phyloP scores from a whole-genome alignment of 2,329 filamentous ascomycete species.

The Epichloe elymi region DNA sequence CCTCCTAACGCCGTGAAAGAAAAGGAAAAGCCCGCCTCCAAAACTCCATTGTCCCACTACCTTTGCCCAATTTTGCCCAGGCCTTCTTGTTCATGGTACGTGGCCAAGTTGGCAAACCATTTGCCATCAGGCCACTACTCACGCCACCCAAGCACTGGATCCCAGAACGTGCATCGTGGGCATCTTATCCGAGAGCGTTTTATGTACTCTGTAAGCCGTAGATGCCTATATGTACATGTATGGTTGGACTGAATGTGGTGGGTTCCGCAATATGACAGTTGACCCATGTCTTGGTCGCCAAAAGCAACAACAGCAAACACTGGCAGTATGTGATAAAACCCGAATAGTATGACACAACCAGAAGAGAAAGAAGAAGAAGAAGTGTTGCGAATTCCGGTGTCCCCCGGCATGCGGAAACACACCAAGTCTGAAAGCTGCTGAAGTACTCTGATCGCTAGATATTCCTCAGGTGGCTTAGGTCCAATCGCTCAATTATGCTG shows the following conservation, averaged over 20 bases:
- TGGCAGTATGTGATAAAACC: not conserved
- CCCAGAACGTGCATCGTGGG: not conserved
- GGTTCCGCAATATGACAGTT: not conserved
- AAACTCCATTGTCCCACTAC: too few species aligned
- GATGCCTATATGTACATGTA: not conserved
- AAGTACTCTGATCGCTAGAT: not conserved
- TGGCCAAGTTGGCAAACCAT: not conserved
- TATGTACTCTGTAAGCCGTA: not conserved
- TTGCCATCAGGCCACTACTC: not conserved
- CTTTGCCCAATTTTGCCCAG: too few species aligned
- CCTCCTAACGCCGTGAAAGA: too few species aligned
- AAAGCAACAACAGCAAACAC: not conserved
- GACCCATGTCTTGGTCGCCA: not conserved
- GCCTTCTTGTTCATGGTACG: not conserved
- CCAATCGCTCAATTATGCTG: slow-evolving; percentile 22
- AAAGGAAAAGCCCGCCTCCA: too few species aligned
- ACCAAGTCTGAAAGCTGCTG: not conserved
- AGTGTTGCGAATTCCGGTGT: too few species aligned
- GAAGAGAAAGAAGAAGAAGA: too few species aligned
- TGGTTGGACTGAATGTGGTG: not conserved
- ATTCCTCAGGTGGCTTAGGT: not conserved
- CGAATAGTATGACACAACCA: too few species aligned
- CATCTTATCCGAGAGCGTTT: not conserved
- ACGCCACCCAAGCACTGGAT: not conserved
- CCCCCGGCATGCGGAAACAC: not conserved